Evolutionary conservation across 1,284 basidiomycete species (phyloP).

Genomic region (Ceratobasidium sp.): DNA sequence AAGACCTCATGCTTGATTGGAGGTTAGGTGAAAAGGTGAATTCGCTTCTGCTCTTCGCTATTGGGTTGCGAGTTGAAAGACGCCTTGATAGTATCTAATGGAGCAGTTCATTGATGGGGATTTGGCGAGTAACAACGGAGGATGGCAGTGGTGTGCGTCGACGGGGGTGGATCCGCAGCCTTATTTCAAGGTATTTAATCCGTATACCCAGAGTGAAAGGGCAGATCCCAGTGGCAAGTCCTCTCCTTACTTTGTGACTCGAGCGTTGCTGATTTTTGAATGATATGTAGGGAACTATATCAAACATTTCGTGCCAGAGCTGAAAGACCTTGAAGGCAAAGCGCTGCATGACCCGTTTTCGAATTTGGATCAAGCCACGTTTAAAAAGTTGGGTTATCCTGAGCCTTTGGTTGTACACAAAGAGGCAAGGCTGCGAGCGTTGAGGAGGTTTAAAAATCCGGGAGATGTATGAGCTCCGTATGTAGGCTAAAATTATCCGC

Average conservation of each 20-base stretch:
- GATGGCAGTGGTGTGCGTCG: constrained; percentile 71
- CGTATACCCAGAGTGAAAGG: constrained; percentile 73
- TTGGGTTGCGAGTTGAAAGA: not conserved
- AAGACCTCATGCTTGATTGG: constrained; percentile 94
- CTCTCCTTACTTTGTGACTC: too few relatives aligned
- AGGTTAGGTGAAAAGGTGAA: constrained; percentile 79
- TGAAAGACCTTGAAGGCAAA: constrained; percentile 76
- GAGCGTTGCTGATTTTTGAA: too few relatives aligned
- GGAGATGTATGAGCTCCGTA: constrained; percentile 59
- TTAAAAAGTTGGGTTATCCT: constrained; percentile 83
- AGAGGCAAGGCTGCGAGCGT: constrained; percentile 76
- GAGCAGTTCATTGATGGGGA: constrained; percentile 88
- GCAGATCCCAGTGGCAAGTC: constrained; percentile 40
- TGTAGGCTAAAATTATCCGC: too few relatives aligned
- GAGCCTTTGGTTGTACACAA: constrained; percentile 84
- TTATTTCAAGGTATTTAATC: constrained; percentile 86
- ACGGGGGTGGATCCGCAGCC: constrained; percentile 83
- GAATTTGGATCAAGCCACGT: constrained; percentile 64
- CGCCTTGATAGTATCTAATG: constrained; percentile 79
- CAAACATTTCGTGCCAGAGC: constrained; percentile 85
- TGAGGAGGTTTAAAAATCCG: constrained; percentile 83
- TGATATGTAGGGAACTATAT: constrained; percentile 91
- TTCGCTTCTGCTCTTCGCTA: not conserved
- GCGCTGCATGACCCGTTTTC: constrained; percentile 52
- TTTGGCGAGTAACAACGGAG: constrained; percentile 88